phyloP scores from a whole-genome alignment of 2,329 filamentous ascomycete species.

The Moelleriella libera region DNA sequence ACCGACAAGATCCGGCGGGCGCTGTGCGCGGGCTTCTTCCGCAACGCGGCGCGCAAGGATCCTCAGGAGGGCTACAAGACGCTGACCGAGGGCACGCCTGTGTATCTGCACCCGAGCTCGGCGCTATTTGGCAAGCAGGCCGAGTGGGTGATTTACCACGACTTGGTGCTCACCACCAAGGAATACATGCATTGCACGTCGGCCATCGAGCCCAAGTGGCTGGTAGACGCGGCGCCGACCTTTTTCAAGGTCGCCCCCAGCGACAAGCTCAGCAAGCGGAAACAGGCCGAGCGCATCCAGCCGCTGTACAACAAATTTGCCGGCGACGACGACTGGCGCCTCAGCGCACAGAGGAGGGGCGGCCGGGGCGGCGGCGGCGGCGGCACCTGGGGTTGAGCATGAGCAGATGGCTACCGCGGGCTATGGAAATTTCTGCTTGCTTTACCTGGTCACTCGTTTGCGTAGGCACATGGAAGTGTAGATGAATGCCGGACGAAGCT shows the following conservation, averaged over 20 bases:
- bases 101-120: constrained; percentile 85
- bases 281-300: constrained; percentile 88
- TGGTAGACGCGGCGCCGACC: constrained; percentile 92
- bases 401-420: no score
- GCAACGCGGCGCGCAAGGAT: constrained; percentile 87
- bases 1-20: constrained; percentile 80
- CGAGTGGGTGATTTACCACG: constrained; percentile 92
- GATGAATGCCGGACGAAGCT: no score
- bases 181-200: constrained; percentile 98
- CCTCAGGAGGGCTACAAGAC: constrained; percentile 97
- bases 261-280: constrained; percentile 75
- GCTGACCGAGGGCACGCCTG: constrained; percentile 83
- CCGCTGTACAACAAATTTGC: constrained; percentile 88
- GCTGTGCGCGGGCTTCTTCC: constrained; percentile 88
- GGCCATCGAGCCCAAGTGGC: constrained; percentile 82
- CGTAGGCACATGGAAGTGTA: no score
- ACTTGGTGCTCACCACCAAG: constrained; percentile 81
- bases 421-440: no score
- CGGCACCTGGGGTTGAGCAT: constrained; percentile 72
- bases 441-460: no score
- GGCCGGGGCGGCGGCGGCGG: constrained; percentile 75
- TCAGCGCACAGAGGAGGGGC: constrained; percentile 74
- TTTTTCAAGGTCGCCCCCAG: constrained; percentile 96
- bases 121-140: constrained; percentile 90
- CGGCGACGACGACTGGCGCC: constrained; percentile 86